phyloP scores from a whole-genome alignment of 2,329 filamentous ascomycete genomes.

The Verticillium albo-atrum region DNA sequence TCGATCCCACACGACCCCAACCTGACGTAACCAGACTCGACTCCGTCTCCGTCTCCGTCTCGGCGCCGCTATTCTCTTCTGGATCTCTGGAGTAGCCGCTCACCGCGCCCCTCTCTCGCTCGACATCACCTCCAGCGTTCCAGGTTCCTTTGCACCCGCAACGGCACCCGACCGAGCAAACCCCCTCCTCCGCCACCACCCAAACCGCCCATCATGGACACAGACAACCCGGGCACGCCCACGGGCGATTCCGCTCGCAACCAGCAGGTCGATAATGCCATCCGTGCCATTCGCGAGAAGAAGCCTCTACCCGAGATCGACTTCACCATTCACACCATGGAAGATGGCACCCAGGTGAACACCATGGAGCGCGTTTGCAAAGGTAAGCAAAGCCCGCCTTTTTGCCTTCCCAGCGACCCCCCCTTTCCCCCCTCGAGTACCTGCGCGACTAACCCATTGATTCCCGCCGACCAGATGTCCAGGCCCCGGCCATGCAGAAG shows the following conservation, averaged over 20 bases:
- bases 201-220: constrained; percentile 39
- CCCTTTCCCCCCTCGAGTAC: not conserved
- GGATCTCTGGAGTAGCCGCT: constrained; percentile 2
- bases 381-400: constrained; percentile 55
- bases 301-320: constrained; percentile 96
- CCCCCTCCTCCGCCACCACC: not conserved
- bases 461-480: constrained; percentile 65
- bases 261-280: constrained; percentile 77
- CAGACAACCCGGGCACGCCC: constrained; percentile 29
- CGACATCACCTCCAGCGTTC: constrained; percentile 1
- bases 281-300: constrained; percentile 91
- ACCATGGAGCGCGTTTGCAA: constrained; percentile 96
- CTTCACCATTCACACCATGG: constrained; percentile 97
- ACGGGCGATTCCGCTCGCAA: constrained; percentile 43
- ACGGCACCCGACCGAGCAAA: not conserved
- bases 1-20: constrained; percentile 7
- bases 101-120: constrained; percentile 10
- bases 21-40: constrained; percentile 8
- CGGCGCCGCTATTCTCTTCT: constrained; percentile 8
- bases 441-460: not conserved
- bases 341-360: constrained; percentile 92
- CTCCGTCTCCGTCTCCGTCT: too few species aligned
- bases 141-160: too few species aligned
- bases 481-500: constrained; percentile 90
- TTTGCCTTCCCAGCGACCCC: not conserved